A percentile compares a stretch with the other conserved stretches of the same genome.
These are phyloP conservation scores for Rhodotorula sp. DNA, from an alignment of 1,284 basidiomycete genomes.

Conservation along the genomic window DNA sequence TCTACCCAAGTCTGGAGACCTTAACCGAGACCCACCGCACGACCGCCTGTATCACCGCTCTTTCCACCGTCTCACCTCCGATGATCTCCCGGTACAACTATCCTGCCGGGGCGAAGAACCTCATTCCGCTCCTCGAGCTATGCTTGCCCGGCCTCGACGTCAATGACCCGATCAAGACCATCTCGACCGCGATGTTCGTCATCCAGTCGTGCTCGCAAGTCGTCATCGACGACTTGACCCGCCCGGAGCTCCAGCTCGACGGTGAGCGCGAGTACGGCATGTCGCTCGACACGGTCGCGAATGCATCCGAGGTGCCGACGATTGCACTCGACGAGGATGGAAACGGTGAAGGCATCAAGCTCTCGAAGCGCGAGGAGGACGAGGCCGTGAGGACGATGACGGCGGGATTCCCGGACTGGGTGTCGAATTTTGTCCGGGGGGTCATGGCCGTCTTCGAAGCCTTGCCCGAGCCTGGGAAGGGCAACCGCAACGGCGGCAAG, in stretches of 20 bases:
- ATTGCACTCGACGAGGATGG: conserved; percentile 44
- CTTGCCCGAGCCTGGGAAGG: conserved; percentile 59
- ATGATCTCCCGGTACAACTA: conserved; percentile 73
- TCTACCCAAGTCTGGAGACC: conserved; percentile 84
- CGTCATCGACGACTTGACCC: conserved; percentile 73
- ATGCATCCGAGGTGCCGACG: conserved; percentile 8
- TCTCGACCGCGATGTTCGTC: conserved; percentile 51
- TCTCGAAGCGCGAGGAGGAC: conserved; percentile 70
- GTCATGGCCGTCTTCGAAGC: conserved; percentile 87
- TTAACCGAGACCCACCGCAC: conserved; percentile 94
- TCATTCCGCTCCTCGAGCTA: conserved; percentile 83
- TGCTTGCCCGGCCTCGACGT: conserved; percentile 89
- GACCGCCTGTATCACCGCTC: conserved; percentile 81
- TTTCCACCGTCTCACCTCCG: conserved; percentile 76
- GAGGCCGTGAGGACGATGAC: conserved; percentile 72
- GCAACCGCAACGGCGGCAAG: conserved; percentile 74
- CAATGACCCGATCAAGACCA: conserved; percentile 91
- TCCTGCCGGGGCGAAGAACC: conserved; percentile 79
- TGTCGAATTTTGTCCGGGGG: conserved; percentile 78
- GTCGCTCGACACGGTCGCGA: conserved; percentile 27
- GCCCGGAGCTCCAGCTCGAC: conserved; percentile 39
- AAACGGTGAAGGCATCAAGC: conserved; percentile 49
- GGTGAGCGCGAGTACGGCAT: conserved; percentile 30
- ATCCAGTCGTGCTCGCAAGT: conserved; percentile 52
- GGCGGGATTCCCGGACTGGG: conserved; percentile 82